A percentile compares a stretch with the other conserved stretches of the same genome.
Evolutionary conservation across 129 eudicot species (phyloP).

Genomic region (Lactuca sativa): DNA sequence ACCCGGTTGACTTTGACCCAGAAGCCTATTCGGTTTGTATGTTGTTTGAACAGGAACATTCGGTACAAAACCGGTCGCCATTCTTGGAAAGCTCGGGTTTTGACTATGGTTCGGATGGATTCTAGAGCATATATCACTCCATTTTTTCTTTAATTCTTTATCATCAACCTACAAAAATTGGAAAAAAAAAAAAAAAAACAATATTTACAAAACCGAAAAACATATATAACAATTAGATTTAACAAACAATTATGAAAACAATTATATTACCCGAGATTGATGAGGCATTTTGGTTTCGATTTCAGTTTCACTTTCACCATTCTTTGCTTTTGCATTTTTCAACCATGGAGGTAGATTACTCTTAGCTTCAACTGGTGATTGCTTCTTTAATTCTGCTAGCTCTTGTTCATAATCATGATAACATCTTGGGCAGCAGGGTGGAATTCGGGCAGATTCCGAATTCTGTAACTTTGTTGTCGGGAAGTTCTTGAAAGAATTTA

Average conservation of each 20-base stretch:
- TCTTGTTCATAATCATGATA: slow-evolving; percentile 67
- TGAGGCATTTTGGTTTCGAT: slow-evolving; percentile 24
- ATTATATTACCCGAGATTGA: slow-evolving; percentile 43
- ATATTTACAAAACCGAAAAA: neutral
- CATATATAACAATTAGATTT: neutral
- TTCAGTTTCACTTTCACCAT: slow-evolving; percentile 26
- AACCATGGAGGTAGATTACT: slow-evolving; percentile 77
- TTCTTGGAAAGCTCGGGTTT: slow-evolving; percentile 31
- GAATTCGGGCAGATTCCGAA: slow-evolving; percentile 34
- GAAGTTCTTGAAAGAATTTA: slow-evolving; percentile 41
- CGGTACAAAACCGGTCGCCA: slow-evolving; percentile 22
- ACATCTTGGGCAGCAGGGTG: slow-evolving; percentile 70
- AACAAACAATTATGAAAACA: neutral
- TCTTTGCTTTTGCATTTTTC: slow-evolving; percentile 52
- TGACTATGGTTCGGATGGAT: slow-evolving; percentile 73
- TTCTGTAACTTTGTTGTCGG: slow-evolving; percentile 22
- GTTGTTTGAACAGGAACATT: slow-evolving; percentile 35
- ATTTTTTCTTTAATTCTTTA: slow-evolving; percentile 64
- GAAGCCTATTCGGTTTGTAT: slow-evolving; percentile 46
- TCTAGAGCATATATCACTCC: slow-evolving; percentile 71
- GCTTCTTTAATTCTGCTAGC: slow-evolving; percentile 41
- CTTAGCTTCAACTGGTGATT: slow-evolving; percentile 41
- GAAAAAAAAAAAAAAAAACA: neutral
- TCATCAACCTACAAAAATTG: slow-evolving; percentile 48
- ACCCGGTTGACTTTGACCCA: slow-evolving; percentile 25